These are phyloP conservation scores for Saturnispora ahearnii DNA, from an alignment of 805 yeast species.

Conservation along the genomic window DNA sequence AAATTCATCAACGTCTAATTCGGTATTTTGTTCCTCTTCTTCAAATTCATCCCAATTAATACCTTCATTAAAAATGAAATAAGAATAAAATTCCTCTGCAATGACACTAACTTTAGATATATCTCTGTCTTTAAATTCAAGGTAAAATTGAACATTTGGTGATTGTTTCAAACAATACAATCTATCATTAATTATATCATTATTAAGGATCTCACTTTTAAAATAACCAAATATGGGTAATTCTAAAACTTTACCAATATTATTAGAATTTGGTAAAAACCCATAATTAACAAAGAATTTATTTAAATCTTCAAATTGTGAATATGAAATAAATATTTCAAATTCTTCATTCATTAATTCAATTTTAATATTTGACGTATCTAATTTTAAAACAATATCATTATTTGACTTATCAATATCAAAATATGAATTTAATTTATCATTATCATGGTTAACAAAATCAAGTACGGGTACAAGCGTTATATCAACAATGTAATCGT, in stretches of 20 bases:
- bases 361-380: conserved; percentile 9
- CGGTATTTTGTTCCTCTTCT: conserved; percentile 13
- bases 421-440: conserved; percentile 42
- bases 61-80: conserved; percentile 25
- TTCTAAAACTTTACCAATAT: conserved; percentile 24
- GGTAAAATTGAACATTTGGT: conserved; percentile 33
- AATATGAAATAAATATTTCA: conserved; percentile 39
- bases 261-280: conserved; percentile 31
- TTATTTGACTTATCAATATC: conserved; percentile 42
- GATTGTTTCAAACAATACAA: conserved; percentile 29
- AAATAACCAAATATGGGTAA: conserved; percentile 28
- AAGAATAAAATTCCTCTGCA: conserved; percentile 27
- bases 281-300: conserved; percentile 37
- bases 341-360: conserved; percentile 4
- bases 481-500: conserved; percentile 39
- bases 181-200: conserved; percentile 10
- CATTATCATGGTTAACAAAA: conserved; percentile 52
- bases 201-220: conserved; percentile 3
- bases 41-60: conserved; percentile 16
- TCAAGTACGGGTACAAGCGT: conserved; percentile 61
- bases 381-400: conserved; percentile 36
- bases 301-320: conserved; percentile 34
- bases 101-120: conserved; percentile 20
- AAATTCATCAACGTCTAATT: conserved; percentile 1
- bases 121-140: conserved; percentile 17